Evolutionary conservation across 139 green algal species (phyloP).

Genomic region (Picochlorum sp.): DNA sequence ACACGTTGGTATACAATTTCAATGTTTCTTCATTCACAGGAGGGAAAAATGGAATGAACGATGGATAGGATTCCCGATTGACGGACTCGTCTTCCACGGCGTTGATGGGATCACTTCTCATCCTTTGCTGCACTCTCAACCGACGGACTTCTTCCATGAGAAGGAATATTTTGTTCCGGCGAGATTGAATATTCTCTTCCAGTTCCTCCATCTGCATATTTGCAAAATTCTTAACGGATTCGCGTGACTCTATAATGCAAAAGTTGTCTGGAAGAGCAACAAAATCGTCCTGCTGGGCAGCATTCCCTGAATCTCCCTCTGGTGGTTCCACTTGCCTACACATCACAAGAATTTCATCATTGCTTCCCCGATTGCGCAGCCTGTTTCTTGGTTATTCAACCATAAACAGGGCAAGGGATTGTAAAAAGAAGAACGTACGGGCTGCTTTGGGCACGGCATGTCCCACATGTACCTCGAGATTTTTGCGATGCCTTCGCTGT

Average conservation of each 20-base stretch:
- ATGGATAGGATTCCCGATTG: slow-evolving; percentile 50
- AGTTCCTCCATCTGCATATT: slow-evolving; percentile 77
- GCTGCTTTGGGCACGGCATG: too few species aligned
- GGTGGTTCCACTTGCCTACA: too few species aligned
- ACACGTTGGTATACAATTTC: slow-evolving; percentile 76
- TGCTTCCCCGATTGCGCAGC: too few species aligned
- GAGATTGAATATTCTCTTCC: slow-evolving; percentile 53
- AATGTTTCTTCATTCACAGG: slow-evolving; percentile 74
- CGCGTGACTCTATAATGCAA: slow-evolving; percentile 89
- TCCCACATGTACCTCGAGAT: too few species aligned
- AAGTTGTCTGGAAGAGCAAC: slow-evolving; percentile 61
- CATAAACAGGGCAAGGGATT: too few species aligned
- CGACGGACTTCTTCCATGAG: slow-evolving; percentile 95
- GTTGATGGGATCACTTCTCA: slow-evolving; percentile 54
- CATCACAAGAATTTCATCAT: too few species aligned
- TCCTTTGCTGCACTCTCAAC: slow-evolving; percentile 84
- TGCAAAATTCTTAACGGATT: slow-evolving; percentile 81
- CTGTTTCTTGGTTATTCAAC: too few species aligned
- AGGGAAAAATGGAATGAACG: slow-evolving; percentile 81
- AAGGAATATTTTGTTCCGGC: slow-evolving; percentile 87
- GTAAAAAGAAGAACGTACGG: too few species aligned
- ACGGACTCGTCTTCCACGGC: neutral
- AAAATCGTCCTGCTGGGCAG: slow-evolving; percentile 8
- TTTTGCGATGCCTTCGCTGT: too few species aligned
- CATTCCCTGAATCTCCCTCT: neutral